Conservation (phyloP, 495 filamentous ascomycete species). For the Paragyromitra xinjiangensis region DNA sequence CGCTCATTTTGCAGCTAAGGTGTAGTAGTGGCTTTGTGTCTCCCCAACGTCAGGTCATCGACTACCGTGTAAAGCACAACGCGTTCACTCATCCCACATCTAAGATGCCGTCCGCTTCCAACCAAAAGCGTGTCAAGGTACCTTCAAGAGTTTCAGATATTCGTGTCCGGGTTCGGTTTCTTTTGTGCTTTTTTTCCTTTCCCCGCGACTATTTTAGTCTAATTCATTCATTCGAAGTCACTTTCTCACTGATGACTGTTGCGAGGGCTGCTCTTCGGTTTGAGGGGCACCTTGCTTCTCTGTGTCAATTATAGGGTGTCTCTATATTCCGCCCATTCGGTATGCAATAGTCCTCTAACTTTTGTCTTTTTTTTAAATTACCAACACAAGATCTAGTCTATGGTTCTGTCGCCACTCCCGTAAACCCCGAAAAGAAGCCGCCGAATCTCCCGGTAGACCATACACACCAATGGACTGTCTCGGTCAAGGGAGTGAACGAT, state of each 20-base stretch:
- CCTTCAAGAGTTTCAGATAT: constrained; percentile 54
- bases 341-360: constrained; percentile 15
- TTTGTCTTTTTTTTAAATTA: neutral
- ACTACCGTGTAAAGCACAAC: constrained; percentile 40
- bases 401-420: constrained; percentile 54
- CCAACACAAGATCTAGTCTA: constrained; percentile 48
- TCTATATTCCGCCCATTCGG: constrained; percentile 56
- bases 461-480: constrained; percentile 95
- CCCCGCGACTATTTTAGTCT: constrained; percentile 1
- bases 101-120: constrained; percentile 54
- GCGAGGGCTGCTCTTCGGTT: constrained; percentile 40
- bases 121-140: constrained; percentile 58
- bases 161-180: constrained; percentile 56
- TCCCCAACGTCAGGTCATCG: constrained; percentile 39
- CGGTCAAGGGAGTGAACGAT: constrained; percentile 83
- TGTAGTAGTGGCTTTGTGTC: constrained; percentile 1
- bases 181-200: constrained; percentile 43
- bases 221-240: constrained; percentile 8
- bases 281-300: constrained; percentile 29
- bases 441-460: constrained; percentile 75
- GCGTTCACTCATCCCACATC: constrained; percentile 26
- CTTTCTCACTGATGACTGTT: constrained; percentile 43
- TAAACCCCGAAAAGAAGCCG: constrained; percentile 55
- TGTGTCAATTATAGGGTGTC: constrained; percentile 49
- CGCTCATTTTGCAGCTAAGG: neutral